phyloP scores from a whole-genome alignment of 106 monocot species.

The Dactylorhiza incarnata region DNA sequence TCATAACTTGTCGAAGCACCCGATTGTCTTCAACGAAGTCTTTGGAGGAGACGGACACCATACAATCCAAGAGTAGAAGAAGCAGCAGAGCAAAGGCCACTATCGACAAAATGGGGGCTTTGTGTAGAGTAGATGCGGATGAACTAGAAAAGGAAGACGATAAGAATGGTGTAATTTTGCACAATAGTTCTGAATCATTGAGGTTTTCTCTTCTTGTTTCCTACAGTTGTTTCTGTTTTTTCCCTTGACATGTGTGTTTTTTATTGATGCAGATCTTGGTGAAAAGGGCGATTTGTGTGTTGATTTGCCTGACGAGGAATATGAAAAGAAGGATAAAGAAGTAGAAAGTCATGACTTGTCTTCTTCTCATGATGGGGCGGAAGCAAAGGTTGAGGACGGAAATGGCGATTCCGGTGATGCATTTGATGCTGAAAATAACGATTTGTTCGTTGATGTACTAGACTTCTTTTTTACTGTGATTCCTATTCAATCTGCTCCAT shows the following conservation, averaged over 20 bases:
- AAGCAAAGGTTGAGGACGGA: neutral
- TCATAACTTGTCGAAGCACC: slow-evolving; percentile 9
- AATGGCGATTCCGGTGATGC: neutral
- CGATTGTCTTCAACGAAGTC: neutral
- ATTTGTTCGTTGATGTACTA: neutral
- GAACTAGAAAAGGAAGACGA: no score
- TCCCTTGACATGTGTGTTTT: neutral
- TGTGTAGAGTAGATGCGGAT: neutral
- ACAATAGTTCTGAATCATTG: no score
- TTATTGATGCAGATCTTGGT: neutral
- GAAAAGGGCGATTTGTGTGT: neutral
- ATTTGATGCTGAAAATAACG: slow-evolving; percentile 1
- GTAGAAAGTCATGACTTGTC: neutral
- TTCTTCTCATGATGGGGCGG: neutral
- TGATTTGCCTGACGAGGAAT: neutral
- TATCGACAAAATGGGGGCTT: neutral
- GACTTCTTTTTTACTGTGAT: no score
- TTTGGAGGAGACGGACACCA: neutral
- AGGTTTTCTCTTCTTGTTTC: no score
- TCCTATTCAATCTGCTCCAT: no score
- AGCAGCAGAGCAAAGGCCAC: neutral
- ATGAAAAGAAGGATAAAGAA: neutral
- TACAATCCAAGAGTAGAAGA: neutral
- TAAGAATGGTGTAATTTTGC: no score
- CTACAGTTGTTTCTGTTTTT: no score